These are phyloP conservation scores for Sutorius eximius DNA, from an alignment of 1,284 basidiomycete genomes.

Conservation along the genomic window DNA sequence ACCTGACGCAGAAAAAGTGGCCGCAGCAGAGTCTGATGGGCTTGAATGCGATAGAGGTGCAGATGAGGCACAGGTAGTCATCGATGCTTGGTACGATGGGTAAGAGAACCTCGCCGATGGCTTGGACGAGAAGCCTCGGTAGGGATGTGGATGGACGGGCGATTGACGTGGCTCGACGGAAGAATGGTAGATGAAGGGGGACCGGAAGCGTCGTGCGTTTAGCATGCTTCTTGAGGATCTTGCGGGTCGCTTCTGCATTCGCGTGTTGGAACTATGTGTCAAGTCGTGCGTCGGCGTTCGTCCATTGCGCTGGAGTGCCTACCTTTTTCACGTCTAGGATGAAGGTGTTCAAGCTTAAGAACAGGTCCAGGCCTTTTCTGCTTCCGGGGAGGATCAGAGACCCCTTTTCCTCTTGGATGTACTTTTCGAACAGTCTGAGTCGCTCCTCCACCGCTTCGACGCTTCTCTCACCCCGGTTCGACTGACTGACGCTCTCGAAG, in stretches of 20 bases:
- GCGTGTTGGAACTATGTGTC: constrained; percentile 70
- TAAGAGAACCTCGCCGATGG: constrained; percentile 81
- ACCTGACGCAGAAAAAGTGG: constrained; percentile 90
- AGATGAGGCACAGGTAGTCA: constrained; percentile 76
- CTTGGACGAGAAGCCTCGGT: constrained; percentile 80
- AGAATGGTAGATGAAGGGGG: constrained; percentile 26
- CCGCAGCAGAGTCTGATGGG: constrained; percentile 83
- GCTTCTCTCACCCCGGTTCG: constrained; percentile 70
- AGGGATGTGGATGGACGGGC: constrained; percentile 48
- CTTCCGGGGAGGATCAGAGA: constrained; percentile 68
- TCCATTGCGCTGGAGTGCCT: not conserved
- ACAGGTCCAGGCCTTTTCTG: constrained; percentile 69
- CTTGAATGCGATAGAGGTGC: constrained; percentile 84
- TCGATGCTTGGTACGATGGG: constrained; percentile 85
- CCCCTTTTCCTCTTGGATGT: constrained; percentile 56
- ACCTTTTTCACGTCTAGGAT: constrained; percentile 87
- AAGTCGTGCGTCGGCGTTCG: not conserved
- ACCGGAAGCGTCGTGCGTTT: constrained; percentile 78
- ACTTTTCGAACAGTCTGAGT: constrained; percentile 67
- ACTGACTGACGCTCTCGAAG: constrained; percentile 80
- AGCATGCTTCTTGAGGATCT: constrained; percentile 93
- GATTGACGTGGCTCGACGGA: constrained; percentile 25
- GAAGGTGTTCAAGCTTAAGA: constrained; percentile 79
- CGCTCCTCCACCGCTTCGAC: constrained; percentile 75
- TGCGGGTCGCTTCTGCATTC: constrained; percentile 86